Evolutionary conservation across 805 yeast genomes (phyloP).

Genomic region (Saturnispora silvae): DNA sequence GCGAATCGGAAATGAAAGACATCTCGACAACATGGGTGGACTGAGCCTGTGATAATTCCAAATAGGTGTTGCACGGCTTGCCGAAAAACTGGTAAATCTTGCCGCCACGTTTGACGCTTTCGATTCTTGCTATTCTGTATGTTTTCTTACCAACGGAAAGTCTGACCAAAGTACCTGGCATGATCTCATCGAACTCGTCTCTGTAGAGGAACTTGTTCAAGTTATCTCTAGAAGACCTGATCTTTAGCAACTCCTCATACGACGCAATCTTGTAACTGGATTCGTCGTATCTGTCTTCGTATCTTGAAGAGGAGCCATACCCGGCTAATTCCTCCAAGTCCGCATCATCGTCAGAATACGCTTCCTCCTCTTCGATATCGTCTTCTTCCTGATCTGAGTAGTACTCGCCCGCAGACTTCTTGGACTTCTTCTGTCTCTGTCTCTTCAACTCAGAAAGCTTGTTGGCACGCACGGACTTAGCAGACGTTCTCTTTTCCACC

Average conservation of each 20-base stretch:
- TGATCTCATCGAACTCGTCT: conserved; percentile 64
- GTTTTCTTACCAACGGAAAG: conserved; percentile 71
- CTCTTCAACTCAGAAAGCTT: conserved; percentile 27
- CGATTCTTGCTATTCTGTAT: conserved; percentile 78
- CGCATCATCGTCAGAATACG: conserved; percentile 21
- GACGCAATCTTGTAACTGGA: conserved; percentile 33
- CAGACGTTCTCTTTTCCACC: conserved; percentile 26
- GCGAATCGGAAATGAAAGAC: conserved; percentile 69
- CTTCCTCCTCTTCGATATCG: conserved; percentile 26
- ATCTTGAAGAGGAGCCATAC: conserved; percentile 31
- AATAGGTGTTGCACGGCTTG: conserved; percentile 38
- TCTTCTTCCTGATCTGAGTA: conserved; percentile 30
- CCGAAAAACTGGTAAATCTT: conserved; percentile 34
- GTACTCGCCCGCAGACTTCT: conserved; percentile 13
- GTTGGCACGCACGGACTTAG: conserved; percentile 24
- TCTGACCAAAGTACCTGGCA: conserved; percentile 69
- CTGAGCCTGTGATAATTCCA: conserved; percentile 74
- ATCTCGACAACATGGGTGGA: conserved; percentile 67
- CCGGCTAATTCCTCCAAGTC: conserved; percentile 24
- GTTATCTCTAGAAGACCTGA: conserved; percentile 68
- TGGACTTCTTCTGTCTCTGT: conserved; percentile 26
- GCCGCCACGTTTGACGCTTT: conserved; percentile 36
- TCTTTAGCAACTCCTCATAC: conserved; percentile 45
- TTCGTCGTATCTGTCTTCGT: conserved; percentile 29
- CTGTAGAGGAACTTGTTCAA: conserved; percentile 69